A percentile compares a stretch with the other conserved stretches of the same genome.
These are phyloP conservation scores for Pichia ethanolica DNA, from an alignment of 805 yeast genomes.

Conservation along the genomic window DNA sequence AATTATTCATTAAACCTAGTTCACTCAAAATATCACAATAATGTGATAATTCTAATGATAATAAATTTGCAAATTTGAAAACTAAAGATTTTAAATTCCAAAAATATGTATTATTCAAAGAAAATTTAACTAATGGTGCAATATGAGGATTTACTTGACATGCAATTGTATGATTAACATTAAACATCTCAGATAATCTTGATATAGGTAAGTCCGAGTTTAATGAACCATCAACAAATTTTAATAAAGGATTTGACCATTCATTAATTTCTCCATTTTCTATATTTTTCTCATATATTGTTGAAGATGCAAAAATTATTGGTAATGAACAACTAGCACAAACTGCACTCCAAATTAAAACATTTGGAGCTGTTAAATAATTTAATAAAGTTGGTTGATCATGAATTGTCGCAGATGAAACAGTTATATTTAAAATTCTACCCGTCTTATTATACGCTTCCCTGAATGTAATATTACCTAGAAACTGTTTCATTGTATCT, in stretches of 20 bases:
- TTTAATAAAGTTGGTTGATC: constrained; percentile 85
- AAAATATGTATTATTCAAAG: constrained; percentile 40
- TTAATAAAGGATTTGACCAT: constrained; percentile 72
- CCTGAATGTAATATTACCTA: constrained; percentile 87
- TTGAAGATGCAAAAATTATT: constrained; percentile 79
- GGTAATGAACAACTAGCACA: constrained; percentile 95
- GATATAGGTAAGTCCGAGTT: constrained; percentile 90
- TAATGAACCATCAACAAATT: constrained; percentile 93
- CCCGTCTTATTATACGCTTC: constrained; percentile 95
- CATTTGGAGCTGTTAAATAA: constrained; percentile 74
- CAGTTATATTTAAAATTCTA: constrained; percentile 86
- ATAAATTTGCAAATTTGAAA: constrained; percentile 42
- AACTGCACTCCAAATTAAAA: constrained; percentile 79
- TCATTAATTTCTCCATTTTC: constrained; percentile 64
- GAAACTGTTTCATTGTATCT: constrained; percentile 64
- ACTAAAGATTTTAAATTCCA: constrained; percentile 46
- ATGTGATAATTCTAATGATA: constrained; percentile 70
- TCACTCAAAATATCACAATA: constrained; percentile 66
- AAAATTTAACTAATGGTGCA: constrained; percentile 71
- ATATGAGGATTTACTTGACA: constrained; percentile 98
- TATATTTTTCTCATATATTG: constrained; percentile 76
- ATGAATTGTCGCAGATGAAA: constrained; percentile 82
- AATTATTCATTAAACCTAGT: constrained; percentile 65
- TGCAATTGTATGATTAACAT: constrained; percentile 94
- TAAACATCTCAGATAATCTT: constrained; percentile 90